Conservation (phyloP, 306 rosid genomes). For the Cercis canadensis region DNA sequence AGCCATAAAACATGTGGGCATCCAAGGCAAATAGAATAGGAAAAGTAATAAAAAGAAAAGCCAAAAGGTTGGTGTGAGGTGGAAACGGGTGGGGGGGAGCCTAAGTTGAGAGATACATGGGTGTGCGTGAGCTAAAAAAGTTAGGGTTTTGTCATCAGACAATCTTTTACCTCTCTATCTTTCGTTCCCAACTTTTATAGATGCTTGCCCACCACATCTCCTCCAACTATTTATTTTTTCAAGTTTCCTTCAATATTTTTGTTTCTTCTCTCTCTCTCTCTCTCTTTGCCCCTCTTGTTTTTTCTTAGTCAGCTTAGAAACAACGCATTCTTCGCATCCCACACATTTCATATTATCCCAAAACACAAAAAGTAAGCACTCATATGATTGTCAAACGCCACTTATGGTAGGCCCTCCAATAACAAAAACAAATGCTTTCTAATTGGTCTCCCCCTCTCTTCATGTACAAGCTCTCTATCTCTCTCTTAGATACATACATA, state of each 20-base stretch:
- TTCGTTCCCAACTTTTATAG: conserved; percentile 46
- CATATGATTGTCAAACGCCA: conserved; percentile 63
- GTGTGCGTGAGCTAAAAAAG: conserved; percentile 54
- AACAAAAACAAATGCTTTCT: conserved; percentile 42
- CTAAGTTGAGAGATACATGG: conserved; percentile 38
- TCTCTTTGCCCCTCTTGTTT: conserved; percentile 3
- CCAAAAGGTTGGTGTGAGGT: conserved; percentile 47
- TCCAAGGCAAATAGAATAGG: conserved; percentile 58
- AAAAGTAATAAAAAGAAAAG: conserved; percentile 55
- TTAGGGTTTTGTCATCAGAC: conserved; percentile 53
- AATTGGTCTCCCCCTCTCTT: conserved; percentile 34
- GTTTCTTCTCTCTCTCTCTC: conserved; percentile 3
- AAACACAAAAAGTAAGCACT: conserved; percentile 66
- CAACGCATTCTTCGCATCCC: conserved; percentile 74
- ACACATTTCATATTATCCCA: conserved; percentile 52
- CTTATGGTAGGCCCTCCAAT: conserved; percentile 59
- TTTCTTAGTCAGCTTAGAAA: conserved; percentile 74
- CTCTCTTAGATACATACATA: conserved; percentile 23
- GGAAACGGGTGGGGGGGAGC: conserved; percentile 46
- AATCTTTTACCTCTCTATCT: conserved; percentile 50
- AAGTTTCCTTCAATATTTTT: conserved; percentile 36
- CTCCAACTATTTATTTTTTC: conserved; percentile 35
- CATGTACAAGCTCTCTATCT: conserved; percentile 44
- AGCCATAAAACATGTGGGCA: conserved; percentile 49
- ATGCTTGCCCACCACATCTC: conserved; percentile 77